Conservation (phyloP, 2,329 filamentous ascomycete genomes). For the Talaromyces sp. region DNA sequence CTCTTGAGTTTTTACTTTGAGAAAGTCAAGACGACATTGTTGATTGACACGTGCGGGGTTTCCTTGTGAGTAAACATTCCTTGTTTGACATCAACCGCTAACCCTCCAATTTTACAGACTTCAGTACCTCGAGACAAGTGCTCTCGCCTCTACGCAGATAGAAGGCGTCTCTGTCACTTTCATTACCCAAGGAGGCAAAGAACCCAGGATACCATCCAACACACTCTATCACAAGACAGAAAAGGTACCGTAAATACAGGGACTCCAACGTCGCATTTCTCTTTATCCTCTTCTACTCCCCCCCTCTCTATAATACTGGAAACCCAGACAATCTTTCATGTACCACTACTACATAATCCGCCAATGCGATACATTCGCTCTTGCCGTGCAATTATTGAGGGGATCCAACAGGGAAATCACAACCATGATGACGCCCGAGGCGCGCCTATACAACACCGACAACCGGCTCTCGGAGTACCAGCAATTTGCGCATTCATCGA, state of each 20-base stretch:
- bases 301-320: not conserved
- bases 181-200: not conserved
- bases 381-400: slow-evolving; percentile 40
- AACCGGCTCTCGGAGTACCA: slow-evolving; percentile 6
- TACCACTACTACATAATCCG: slow-evolving; percentile 38
- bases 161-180: not conserved
- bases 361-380: slow-evolving; percentile 38
- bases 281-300: not conserved
- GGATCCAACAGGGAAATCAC: slow-evolving; percentile 32
- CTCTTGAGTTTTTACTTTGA: not conserved
- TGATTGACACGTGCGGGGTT: slow-evolving; percentile 5
- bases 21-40: not conserved
- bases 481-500: slow-evolving; percentile 31
- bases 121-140: not conserved
- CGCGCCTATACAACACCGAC: slow-evolving; percentile 32
- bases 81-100: not conserved
- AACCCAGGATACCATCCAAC: not conserved
- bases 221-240: not conserved
- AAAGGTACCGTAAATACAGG: slow-evolving; percentile 19
- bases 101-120: not conserved
- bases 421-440: slow-evolving; percentile 35
- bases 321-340: slow-evolving; percentile 31
- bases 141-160: not conserved
- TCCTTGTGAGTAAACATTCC: slow-evolving; percentile 15
- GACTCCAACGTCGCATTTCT: slow-evolving; percentile 12